phyloP scores from a whole-genome alignment of 768 basidiomycete genomes.

The Panellus pusillus region DNA sequence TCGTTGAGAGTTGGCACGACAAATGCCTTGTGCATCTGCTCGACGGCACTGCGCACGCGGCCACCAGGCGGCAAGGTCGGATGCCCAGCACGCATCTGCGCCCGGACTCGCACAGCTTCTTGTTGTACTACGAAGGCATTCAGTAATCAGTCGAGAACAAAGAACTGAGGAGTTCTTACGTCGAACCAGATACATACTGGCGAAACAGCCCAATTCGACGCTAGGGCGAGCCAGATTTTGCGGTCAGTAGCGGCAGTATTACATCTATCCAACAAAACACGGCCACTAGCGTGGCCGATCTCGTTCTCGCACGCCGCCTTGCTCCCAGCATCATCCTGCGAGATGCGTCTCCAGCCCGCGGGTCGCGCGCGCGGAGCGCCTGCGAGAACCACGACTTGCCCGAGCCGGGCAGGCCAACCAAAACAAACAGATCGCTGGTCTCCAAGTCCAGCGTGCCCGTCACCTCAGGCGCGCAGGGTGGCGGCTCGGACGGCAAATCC shows the following conservation, averaged over 20 bases:
- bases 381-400: constrained; percentile 59
- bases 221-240: constrained; percentile 50
- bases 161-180: constrained; percentile 9
- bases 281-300: constrained; percentile 42
- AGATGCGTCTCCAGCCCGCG: constrained; percentile 45
- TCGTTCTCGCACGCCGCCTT: constrained; percentile 49
- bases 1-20: constrained; percentile 46
- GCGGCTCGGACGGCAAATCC: constrained; percentile 50
- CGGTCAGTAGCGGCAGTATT: constrained; percentile 51
- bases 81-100: constrained; percentile 57
- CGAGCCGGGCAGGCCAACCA: constrained; percentile 64
- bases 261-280: constrained; percentile 56
- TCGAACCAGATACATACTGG: constrained; percentile 60
- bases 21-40: constrained; percentile 51
- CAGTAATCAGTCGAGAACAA: not conserved
- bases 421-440: constrained; percentile 43
- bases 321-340: constrained; percentile 58
- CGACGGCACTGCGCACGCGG: constrained; percentile 54
- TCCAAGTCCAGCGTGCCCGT: constrained; percentile 37
- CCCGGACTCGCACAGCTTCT: constrained; percentile 51
- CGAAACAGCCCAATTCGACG: constrained; percentile 43
- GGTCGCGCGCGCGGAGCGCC: constrained; percentile 46
- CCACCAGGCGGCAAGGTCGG: constrained; percentile 58
- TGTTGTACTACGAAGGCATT: constrained; percentile 31
- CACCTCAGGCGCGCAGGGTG: constrained; percentile 45